Conservation (phyloP, 1,139 yeast genomes). For the Kurtzmaniella quercitrusa region DNA sequence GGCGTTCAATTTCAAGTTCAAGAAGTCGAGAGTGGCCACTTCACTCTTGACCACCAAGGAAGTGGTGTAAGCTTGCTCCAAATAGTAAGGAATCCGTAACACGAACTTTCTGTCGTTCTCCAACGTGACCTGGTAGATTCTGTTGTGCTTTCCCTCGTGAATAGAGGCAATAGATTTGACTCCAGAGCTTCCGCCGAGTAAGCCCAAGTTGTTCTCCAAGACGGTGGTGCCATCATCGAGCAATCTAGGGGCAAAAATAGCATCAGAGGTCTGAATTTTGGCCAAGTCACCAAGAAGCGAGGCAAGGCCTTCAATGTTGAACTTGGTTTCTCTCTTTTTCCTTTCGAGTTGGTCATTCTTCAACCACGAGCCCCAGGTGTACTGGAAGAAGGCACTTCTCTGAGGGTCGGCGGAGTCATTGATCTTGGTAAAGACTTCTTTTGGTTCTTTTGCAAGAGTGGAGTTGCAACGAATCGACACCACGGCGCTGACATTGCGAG, state of each 20-base stretch:
- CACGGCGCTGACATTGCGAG: background rate
- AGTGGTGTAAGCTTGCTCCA: conserved; percentile 60
- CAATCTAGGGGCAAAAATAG: conserved; percentile 31
- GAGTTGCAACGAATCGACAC: conserved; percentile 11
- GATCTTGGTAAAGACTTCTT: conserved; percentile 46
- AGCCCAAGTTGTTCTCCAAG: conserved; percentile 42
- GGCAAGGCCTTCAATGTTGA: conserved; percentile 74
- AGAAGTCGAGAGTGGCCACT: conserved; percentile 89
- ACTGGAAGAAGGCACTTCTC: conserved; percentile 73
- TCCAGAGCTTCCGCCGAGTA: conserved; percentile 34
- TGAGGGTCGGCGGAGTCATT: conserved; percentile 64
- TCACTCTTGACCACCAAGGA: conserved; percentile 75
- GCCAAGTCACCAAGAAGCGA: conserved; percentile 40
- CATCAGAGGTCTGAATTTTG: conserved; percentile 20
- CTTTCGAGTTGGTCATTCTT: conserved; percentile 71
- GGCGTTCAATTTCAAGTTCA: conserved; percentile 46
- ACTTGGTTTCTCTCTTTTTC: conserved; percentile 71
- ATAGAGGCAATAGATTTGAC: conserved; percentile 75
- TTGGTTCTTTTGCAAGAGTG: conserved; percentile 18
- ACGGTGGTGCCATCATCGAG: conserved; percentile 39
- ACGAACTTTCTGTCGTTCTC: conserved; percentile 60
- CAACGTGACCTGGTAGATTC: conserved; percentile 70
- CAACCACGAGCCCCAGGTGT: conserved; percentile 95
- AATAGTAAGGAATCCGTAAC: conserved; percentile 80
- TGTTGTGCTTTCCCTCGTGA: conserved; percentile 92